A percentile compares a stretch with the other conserved stretches of the same genome.
phyloP scores from a whole-genome alignment of 345 rosid species.

The Combretum micranthum region DNA sequence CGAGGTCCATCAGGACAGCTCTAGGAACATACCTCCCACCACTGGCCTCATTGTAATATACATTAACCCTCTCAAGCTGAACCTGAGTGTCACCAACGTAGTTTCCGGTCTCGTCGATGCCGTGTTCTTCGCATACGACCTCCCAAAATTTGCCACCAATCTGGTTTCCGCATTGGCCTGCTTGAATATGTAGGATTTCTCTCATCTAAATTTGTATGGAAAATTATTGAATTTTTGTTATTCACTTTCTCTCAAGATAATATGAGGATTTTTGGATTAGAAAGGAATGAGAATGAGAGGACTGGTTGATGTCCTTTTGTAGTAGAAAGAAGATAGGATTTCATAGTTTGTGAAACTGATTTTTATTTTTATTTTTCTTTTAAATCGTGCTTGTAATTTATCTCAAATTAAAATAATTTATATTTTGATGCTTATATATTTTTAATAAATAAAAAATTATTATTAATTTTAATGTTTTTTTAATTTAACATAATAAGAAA shows the following conservation, averaged over 20 bases:
- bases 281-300: conserved; percentile 5
- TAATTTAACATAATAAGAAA: no score
- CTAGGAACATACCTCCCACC: conserved; percentile 53
- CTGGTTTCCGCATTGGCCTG: conserved; percentile 59
- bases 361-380: conserved; percentile 15
- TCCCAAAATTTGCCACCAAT: conserved; percentile 61
- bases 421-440: no score
- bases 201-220: conserved; percentile 30
- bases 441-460: no score
- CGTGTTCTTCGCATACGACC: conserved; percentile 54
- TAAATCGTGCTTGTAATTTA: conserved; percentile 18
- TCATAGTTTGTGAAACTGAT: conserved; percentile 13
- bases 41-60: conserved; percentile 52
- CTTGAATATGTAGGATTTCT: conserved; percentile 59
- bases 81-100: conserved; percentile 34
- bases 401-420: no score
- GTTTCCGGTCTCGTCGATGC: conserved; percentile 38
- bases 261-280: conserved; percentile 4
- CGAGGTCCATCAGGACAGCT: conserved; percentile 50
- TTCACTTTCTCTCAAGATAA: neutral
- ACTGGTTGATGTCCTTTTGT: conserved; percentile 16
- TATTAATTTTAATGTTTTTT: no score
- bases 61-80: conserved; percentile 54
- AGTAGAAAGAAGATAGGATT: no score
- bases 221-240: neutral